Evolutionary conservation across 2,329 filamentous ascomycete species (phyloP), one percentile per base, ranked within the genome.

Genomic region (Fusarium tjaetaba): DNA sequence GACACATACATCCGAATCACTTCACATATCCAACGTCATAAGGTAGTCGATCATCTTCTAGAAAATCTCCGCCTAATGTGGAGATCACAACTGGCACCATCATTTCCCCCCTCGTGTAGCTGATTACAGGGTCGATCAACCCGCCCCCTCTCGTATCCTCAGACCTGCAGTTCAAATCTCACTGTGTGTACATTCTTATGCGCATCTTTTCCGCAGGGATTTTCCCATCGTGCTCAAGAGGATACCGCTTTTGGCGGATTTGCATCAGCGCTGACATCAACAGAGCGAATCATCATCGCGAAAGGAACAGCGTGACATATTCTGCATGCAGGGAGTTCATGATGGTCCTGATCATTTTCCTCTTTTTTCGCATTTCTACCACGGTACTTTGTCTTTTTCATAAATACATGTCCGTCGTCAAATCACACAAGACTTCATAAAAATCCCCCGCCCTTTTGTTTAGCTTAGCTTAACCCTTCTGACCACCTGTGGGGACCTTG

Each of bases 401-500:
- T 68, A 68, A 64, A 67, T 70, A 69, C 73, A 76, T 76, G 64
- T 58, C 38, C 42, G 24, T 65, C 69, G 48, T 77, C 71, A 75
- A 61, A 62, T 76, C 71, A 74, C 71, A 74, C 61, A 51, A 49
- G 60, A 58, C 45, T 46, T 46, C 43, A 28, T 26, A 13, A 28
- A 22, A 15, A 28, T 1, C 36, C 49, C 49, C 49, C 52, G 38
- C 42, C 60, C 30, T 26, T 61, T 15, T 26, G 45, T 59, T 32
- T 22, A 30, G 26, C 20, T 32, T n/a, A n/a, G 26, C 20, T 34
- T 66, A 76, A 60, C 64, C 61, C 66, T 79, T 82, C 85, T 83
- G 85, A 84, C 60, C 81, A 60, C 88, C 88, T 10, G 88, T 90
- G 11, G 88, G 88, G 61, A 90, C 89, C 76, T 81, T 83, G 80